A percentile compares a stretch with the other conserved stretches of the same genome.
phyloP scores from a whole-genome alignment of 176 grass and related monocot genomes.

The Pontederia paniculata region DNA sequence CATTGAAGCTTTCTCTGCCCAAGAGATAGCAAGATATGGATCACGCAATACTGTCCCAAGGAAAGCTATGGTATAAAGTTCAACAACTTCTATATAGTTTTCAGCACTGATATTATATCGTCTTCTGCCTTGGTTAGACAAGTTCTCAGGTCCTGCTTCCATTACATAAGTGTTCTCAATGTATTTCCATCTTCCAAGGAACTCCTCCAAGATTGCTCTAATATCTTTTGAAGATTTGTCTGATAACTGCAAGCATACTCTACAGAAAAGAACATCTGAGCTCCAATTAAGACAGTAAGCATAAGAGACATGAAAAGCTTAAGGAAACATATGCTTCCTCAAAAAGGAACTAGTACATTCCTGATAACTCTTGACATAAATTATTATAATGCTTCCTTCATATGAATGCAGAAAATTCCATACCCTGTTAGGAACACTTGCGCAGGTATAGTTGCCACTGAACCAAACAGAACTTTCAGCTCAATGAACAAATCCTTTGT shows the following conservation, averaged over 20 bases:
- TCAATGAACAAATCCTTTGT: conserved; percentile 45
- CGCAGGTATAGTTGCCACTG: conserved; percentile 40
- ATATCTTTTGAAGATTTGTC: conserved; percentile 35
- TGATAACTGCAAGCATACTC: conserved; percentile 59
- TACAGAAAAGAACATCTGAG: conserved; percentile 18
- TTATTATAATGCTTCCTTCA: conserved; percentile 10
- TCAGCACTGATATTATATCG: conserved; percentile 22
- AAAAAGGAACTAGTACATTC: not conserved
- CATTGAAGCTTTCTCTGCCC: conserved; percentile 35
- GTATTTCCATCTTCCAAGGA: conserved; percentile 54
- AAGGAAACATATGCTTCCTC: not conserved
- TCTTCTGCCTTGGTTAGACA: conserved; percentile 9
- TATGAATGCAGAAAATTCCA: not conserved
- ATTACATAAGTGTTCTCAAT: conserved; percentile 31
- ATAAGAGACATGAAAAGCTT: no score
- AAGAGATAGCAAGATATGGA: conserved; percentile 38
- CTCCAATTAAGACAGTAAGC: not conserved
- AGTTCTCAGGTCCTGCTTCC: conserved; percentile 5
- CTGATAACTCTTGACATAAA: not conserved
- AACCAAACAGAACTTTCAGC: conserved; percentile 49
- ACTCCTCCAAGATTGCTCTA: conserved; percentile 46
- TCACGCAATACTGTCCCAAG: conserved; percentile 38
- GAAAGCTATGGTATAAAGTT: conserved; percentile 49
- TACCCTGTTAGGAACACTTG: conserved; percentile 64
- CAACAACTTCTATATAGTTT: conserved; percentile 42